Evolutionary conservation across 306 rosid genomes (phyloP), one percentile per base, ranked within the genome.

Genomic region (Malus asiatica): DNA sequence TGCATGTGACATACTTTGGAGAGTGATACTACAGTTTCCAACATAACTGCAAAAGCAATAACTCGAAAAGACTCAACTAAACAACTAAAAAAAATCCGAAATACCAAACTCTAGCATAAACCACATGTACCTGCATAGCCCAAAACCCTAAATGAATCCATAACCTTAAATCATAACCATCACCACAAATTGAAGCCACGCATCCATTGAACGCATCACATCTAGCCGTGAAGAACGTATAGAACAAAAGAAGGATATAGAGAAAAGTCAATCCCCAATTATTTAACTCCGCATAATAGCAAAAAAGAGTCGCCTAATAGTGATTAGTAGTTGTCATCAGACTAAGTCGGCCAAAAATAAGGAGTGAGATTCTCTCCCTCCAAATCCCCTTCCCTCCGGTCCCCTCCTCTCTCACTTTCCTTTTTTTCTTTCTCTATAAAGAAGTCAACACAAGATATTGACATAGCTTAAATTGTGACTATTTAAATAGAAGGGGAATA

Each of bases 21-120:
- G 2, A 0, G 19, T 0, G 2, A 14, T 48, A 1, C 19, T 2
- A 14, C 2, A 0, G 5, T 14, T 15, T 48, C 6, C 2, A 48
- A 14, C 19, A 48, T 4, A 48, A 46, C 1, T 46, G 2, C 15
- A 46, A 14, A 46, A 46, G 6, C 19, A 46, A 15, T 6, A 14
- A 46, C 18, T 48, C 19, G 0, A 51, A 48, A 5, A 14, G 55
- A 51, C 20, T 51, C 16, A 51, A 16, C 55, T 15, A 15, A 48
- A 15, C 20, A 48, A 48, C 0, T 48, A 51, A 16, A 48, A 16
- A 48, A 38, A 38, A 38, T 0, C 55, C 8, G 4, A 4, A 48
- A 48, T 16, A 15, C 6, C 7, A 1, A 46, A 48, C 4, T 48
- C 53, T 14, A 14, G 53, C 53, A 15, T 48, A 14, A 4, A 14